A percentile compares a stretch with the other conserved stretches of the same genome.
Conservation (phyloP, 192 early-diverging fungal species). For the Entomortierella chlamydospora region DNA sequence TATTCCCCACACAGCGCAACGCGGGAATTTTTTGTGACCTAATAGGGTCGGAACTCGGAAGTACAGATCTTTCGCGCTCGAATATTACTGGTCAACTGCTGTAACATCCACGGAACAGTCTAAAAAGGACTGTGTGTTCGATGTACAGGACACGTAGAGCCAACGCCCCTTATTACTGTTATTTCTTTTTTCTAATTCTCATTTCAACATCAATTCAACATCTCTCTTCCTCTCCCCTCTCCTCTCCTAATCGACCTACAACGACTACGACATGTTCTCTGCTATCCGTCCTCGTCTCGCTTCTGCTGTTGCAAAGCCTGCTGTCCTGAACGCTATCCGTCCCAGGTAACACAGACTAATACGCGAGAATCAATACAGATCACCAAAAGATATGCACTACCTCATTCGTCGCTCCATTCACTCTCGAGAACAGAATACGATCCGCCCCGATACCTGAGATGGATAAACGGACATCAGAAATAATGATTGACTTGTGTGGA, state of each 20-base stretch:
- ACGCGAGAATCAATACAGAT: neutral
- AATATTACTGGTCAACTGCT: neutral
- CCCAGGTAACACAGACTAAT: slow-evolving; percentile 27
- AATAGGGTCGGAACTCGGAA: too few relatives aligned
- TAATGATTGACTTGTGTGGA: neutral
- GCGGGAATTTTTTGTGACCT: neutral
- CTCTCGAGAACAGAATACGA: too few relatives aligned
- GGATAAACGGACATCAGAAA: too few relatives aligned
- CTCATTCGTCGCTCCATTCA: too few relatives aligned
- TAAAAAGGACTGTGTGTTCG: too few relatives aligned
- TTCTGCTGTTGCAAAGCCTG: slow-evolving; percentile 40
- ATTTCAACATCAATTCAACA: neutral
- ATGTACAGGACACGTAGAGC: too few relatives aligned
- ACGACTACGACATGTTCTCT: slow-evolving; percentile 32
- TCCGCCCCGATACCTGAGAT: too few relatives aligned
- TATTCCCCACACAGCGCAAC: neutral
- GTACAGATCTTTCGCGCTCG: neutral
- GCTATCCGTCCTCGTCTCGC: slow-evolving; percentile 45
- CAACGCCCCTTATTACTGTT: too few relatives aligned
- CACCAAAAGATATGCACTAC: too few relatives aligned
- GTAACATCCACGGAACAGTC: neutral
- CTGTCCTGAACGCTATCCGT: slow-evolving; percentile 38
- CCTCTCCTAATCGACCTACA: slow-evolving; percentile 10
- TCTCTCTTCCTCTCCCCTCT: slow-evolving; percentile 4
- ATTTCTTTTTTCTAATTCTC: neutral